Evolutionary conservation across 805 yeast species (phyloP).

Genomic region (Metschnikowia santaceciliae): DNA sequence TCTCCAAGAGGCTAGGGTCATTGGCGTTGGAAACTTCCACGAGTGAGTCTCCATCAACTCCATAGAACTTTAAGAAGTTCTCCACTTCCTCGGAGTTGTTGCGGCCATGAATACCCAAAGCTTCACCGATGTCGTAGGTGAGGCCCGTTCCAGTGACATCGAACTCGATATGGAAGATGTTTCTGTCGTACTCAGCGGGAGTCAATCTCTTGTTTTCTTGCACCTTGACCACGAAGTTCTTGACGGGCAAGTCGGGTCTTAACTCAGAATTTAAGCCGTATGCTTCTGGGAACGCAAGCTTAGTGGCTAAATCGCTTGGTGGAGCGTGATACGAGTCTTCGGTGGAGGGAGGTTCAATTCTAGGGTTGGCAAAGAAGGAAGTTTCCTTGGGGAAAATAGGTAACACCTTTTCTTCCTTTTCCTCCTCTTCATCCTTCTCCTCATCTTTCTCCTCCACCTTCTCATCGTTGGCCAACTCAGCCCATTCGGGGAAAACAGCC

Average conservation of each 20-base stretch:
- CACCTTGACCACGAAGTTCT: constrained; percentile 83
- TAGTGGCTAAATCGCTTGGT: constrained; percentile 55
- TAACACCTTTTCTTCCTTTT: constrained; percentile 23
- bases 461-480: constrained; percentile 21
- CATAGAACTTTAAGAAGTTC: constrained; percentile 67
- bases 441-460: constrained; percentile 20
- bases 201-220: constrained; percentile 90
- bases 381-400: constrained; percentile 60
- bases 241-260: constrained; percentile 87
- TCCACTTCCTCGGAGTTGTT: constrained; percentile 64
- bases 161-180: constrained; percentile 94
- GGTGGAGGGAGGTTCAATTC: constrained; percentile 25
- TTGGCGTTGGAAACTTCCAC: constrained; percentile 72
- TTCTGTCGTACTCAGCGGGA: constrained; percentile 83
- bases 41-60: constrained; percentile 62
- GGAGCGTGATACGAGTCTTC: constrained; percentile 37
- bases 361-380: constrained; percentile 61
- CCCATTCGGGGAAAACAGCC: constrained; percentile 31
- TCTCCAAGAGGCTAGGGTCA: constrained; percentile 52
- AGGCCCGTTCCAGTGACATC: constrained; percentile 88
- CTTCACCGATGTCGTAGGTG: constrained; percentile 92
- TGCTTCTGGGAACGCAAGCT: constrained; percentile 78
- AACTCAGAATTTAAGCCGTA: constrained; percentile 52
- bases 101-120: constrained; percentile 91
- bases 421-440: constrained; percentile 18